Base-by-base conservation (phyloP, 495 filamentous ascomycete genomes). In the Haplographium delicatum region DNA sequence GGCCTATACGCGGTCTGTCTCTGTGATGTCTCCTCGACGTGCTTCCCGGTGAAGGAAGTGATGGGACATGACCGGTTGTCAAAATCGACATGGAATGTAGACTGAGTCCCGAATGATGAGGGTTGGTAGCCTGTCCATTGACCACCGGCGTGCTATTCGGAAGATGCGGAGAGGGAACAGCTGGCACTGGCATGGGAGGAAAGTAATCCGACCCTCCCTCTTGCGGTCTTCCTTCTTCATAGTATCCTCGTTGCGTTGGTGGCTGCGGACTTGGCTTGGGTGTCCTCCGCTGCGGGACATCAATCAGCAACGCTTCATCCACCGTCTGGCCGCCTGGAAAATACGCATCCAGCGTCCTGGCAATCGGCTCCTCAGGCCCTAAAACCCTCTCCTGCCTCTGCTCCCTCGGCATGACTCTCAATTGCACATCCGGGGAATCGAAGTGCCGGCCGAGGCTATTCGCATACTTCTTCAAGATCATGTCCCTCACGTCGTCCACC, bases 401-500 rank as follows among this genome's bases (percentile, higher is more conserved):
- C 18, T 65, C 74, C 60, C 47, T 59, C 41, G 41, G 70, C 47
- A 51, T 13, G 48, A 96, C 80, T 11, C 80, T 78, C 46, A 97
- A 71, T 22, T 74, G 75, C 30, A 91, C 74, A 66, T 98, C 93
- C 18, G 93, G 94, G 13, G 93, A 73, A 69, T 98, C 93, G 59
- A 89, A 96, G 20, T 73, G 85, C 59, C 80, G 82, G 6, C 91
- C 94, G 24, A 98, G 70, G 7, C 90, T 91, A 67, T 98, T 98
- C 43, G 79, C 81, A 64, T 96, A 98, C 69, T 96, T 97, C 56
- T 79, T 80, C 56, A 98, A 71, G 22, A 97, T 90, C 76, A 90
- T 79, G 57, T 96, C 94, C 48, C 91, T 82, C 44, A 95, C 83
- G 69, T 96, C 94, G 61, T 98, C 93, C 16, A 97, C 93, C 66